A percentile compares a stretch with the other conserved stretches of the same genome.
Evolutionary conservation across 345 rosid species (phyloP).

Genomic region (Salix caprea): DNA sequence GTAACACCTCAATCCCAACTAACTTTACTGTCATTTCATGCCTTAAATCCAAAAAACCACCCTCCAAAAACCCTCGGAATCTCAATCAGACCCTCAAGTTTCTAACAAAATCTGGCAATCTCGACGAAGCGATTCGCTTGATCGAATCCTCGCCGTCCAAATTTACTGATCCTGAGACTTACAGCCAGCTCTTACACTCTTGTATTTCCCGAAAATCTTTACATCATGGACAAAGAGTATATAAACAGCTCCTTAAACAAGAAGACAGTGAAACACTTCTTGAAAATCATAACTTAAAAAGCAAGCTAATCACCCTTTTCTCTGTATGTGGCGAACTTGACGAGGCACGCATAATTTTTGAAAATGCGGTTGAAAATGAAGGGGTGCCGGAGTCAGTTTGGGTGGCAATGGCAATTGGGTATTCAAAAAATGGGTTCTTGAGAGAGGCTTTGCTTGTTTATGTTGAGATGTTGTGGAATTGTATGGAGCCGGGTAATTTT

Average conservation of each 20-base stretch:
- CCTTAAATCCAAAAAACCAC: neutral
- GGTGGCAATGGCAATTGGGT: conserved; percentile 54
- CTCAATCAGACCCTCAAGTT: conserved; percentile 21
- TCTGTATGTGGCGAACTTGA: conserved; percentile 37
- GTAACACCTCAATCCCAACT: neutral
- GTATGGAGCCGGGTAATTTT: conserved; percentile 34
- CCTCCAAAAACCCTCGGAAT: neutral
- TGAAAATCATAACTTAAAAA: conserved; percentile 22
- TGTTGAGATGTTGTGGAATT: conserved; percentile 28
- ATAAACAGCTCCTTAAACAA: conserved; percentile 17
- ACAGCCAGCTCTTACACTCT: conserved; percentile 31
- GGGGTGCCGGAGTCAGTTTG: conserved; percentile 33
- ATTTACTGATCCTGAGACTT: conserved; percentile 19
- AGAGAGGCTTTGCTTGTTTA: conserved; percentile 36
- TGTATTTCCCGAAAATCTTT: conserved; percentile 45
- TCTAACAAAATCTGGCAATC: conserved; percentile 23
- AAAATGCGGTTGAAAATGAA: conserved; percentile 13
- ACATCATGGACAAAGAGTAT: conserved; percentile 33
- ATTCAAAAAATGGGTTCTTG: conserved; percentile 31
- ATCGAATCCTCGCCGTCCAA: conserved; percentile 30
- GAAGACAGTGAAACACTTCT: conserved; percentile 16
- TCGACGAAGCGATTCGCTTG: conserved; percentile 27
- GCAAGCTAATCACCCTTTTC: conserved; percentile 46
- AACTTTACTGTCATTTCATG: conserved; percentile 3
- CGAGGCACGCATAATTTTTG: conserved; percentile 35